A percentile compares a stretch with the other conserved stretches of the same genome.
These are phyloP conservation scores for Penicillium sp. DNA, from an alignment of 2,329 filamentous ascomycete genomes.

Conservation along the genomic window DNA sequence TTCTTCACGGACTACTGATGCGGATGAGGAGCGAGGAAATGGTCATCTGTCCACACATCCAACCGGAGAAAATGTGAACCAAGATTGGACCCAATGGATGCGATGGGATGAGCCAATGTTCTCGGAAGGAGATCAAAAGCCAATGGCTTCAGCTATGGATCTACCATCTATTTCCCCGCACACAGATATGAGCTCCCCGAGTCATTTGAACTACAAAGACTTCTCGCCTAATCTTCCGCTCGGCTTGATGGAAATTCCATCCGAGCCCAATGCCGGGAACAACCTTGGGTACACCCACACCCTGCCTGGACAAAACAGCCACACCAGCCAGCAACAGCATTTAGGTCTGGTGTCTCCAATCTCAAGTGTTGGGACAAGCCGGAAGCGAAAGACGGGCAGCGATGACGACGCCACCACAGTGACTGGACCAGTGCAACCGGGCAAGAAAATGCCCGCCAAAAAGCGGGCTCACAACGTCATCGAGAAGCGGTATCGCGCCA, in stretches of 20 bases:
- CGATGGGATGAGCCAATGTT: constrained; percentile 43
- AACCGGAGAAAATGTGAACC: constrained; percentile 29
- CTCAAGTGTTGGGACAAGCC: constrained; percentile 34
- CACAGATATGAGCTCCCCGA: constrained; percentile 24
- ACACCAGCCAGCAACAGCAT: constrained; percentile 6
- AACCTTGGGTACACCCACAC: not conserved
- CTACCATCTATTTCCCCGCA: constrained; percentile 28
- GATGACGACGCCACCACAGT: constrained; percentile 43
- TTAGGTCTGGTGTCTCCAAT: constrained; percentile 27
- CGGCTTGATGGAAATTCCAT: constrained; percentile 30
- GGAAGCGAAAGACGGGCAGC: constrained; percentile 69
- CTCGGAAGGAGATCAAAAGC: constrained; percentile 28
- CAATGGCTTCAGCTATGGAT: constrained; percentile 24
- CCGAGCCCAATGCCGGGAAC: constrained; percentile 14
- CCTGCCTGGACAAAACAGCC: constrained; percentile 5
- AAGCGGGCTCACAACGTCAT: constrained; percentile 99
- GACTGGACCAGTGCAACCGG: constrained; percentile 30
- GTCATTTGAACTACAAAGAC: constrained; percentile 20
- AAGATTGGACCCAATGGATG: constrained; percentile 49
- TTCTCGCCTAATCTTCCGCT: constrained; percentile 35
- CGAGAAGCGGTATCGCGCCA: constrained; percentile 93
- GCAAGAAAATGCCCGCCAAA: constrained; percentile 64
- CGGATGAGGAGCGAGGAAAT: constrained; percentile 19
- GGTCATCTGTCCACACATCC: constrained; percentile 16
- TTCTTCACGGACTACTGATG: constrained; percentile 24